Evolutionary conservation across 441 rosid species (phyloP).

Genomic region (Breynia disticha): DNA sequence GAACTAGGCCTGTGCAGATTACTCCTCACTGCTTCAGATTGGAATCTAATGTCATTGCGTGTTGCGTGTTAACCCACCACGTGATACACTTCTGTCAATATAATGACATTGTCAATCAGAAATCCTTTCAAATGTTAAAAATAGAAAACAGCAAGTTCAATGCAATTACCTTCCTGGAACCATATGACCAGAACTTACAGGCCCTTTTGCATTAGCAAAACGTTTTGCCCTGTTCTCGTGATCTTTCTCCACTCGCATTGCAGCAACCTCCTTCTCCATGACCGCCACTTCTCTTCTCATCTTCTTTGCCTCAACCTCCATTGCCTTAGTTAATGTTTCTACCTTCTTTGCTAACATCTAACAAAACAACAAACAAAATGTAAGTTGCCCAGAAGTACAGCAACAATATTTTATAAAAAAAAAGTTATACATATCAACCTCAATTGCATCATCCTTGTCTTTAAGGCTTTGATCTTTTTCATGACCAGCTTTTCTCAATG

Average conservation of each 20-base stretch:
- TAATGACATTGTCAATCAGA: slow-evolving; percentile 13
- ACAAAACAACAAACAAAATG: slow-evolving; percentile 8
- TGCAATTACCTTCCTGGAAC: slow-evolving; percentile 70
- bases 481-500: slow-evolving; percentile 80
- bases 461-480: slow-evolving; percentile 98
- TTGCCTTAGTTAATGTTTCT: slow-evolving; percentile 90
- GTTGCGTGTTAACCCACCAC: slow-evolving; percentile 85
- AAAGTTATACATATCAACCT: slow-evolving; percentile 38
- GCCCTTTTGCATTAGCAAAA: slow-evolving; percentile 53
- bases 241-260: slow-evolving; percentile 89
- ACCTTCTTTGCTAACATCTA: slow-evolving; percentile 91
- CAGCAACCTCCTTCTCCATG: slow-evolving; percentile 94
- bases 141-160: neutral
- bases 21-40: slow-evolving; percentile 22
- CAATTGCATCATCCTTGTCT: slow-evolving; percentile 98
- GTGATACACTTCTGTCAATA: slow-evolving; percentile 53
- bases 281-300: slow-evolving; percentile 99
- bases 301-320: slow-evolving; percentile 99
- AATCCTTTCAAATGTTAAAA: too few species aligned
- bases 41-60: slow-evolving; percentile 45
- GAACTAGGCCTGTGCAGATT: slow-evolving; percentile 43
- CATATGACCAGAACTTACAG: slow-evolving; percentile 68
- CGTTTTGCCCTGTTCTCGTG: slow-evolving; percentile 80
- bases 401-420: neutral
- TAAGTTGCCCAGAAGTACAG: slow-evolving; percentile 11